Evolutionary conservation across 768 basidiomycete genomes (phyloP), one percentile per base, ranked within the genome.

Genomic region (Pleurotus platypus): DNA sequence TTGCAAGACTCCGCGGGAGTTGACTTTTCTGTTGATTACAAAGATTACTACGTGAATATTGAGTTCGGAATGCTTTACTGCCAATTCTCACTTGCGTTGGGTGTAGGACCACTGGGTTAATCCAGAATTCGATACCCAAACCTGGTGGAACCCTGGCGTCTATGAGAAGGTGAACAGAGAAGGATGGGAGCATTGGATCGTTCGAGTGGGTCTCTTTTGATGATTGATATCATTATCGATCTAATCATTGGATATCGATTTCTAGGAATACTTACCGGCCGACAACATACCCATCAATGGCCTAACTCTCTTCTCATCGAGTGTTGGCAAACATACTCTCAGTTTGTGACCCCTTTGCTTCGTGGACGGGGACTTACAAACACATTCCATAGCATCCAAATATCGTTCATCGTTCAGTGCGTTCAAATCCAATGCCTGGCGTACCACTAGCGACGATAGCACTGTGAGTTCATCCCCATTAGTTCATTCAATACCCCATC

Each of bases 381-480:
- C 27, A 35, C n/a, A 16, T 50, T 9, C 38, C n/a, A 6, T 13
- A 50, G 49, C 7, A 13, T n/a, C 27, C 13, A 50, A n/a, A 15
- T n/a, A 5, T 50, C 12, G 7, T 15, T 5, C 30, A n/a, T 11
- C 49, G 13, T 50, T 50, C 49, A 50, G 49, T 37, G 49, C 49
- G n/a, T 50, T 50, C 49, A 30, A 50, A 16, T 26, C 26, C 7
- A 50, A 24, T 50, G 49, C 49, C n/a, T 50, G 49, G 26, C 49
- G 27, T 22, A 50, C 49, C 49, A 35, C 49, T 22, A 30, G 15
- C 15, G 49, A 50, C 16, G 46, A 24, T 2, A 11, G 24, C n/a
- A 18, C 16, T 2, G 22, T 48, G 22, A 22, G 46, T 26, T 20
- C 20, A 20, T 20, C 20, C 1, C 20, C 20, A 20, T 20, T 20